These are phyloP conservation scores for Wickerhamomyces tratensis DNA, from an alignment of 805 yeast genomes.

Conservation along the genomic window DNA sequence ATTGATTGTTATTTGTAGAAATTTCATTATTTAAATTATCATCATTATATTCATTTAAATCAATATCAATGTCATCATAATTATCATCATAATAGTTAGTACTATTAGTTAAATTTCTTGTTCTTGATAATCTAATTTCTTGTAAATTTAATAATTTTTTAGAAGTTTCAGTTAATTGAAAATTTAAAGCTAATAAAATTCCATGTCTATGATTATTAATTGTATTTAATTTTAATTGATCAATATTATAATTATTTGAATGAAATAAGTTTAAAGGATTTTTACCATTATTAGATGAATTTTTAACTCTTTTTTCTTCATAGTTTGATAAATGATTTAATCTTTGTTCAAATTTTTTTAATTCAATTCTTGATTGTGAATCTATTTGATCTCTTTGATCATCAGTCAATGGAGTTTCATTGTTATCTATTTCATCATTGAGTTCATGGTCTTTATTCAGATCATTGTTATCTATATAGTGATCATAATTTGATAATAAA, in stretches of 20 bases:
- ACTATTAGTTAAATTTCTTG: constrained; percentile 10
- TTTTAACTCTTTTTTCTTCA: constrained; percentile 32
- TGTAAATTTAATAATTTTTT: constrained; percentile 15
- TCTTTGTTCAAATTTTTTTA: constrained; percentile 42
- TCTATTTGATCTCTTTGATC: constrained; percentile 47
- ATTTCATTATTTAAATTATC: constrained; percentile 18
- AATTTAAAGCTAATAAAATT: constrained; percentile 10
- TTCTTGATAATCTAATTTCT: constrained; percentile 16
- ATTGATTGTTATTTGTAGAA: constrained; percentile 16
- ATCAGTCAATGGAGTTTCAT: constrained; percentile 23
- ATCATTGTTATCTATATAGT: background rate
- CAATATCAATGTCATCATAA: constrained; percentile 8
- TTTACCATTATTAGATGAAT: constrained; percentile 1
- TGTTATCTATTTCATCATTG: constrained; percentile 2
- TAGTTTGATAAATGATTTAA: constrained; percentile 39
- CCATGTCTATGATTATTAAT: constrained; percentile 14
- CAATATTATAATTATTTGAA: background rate
- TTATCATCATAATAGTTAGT: constrained; percentile 1
- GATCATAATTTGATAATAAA: constrained; percentile 9
- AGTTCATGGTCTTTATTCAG: too few species aligned
- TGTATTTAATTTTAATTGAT: constrained; percentile 8
- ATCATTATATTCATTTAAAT: constrained; percentile 5
- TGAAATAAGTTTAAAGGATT: constrained; percentile 8
- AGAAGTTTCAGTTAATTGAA: constrained; percentile 14
- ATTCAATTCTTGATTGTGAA: constrained; percentile 39